Conservation (phyloP, 208 protist species). For the Zelonia costaricensis region DNA sequence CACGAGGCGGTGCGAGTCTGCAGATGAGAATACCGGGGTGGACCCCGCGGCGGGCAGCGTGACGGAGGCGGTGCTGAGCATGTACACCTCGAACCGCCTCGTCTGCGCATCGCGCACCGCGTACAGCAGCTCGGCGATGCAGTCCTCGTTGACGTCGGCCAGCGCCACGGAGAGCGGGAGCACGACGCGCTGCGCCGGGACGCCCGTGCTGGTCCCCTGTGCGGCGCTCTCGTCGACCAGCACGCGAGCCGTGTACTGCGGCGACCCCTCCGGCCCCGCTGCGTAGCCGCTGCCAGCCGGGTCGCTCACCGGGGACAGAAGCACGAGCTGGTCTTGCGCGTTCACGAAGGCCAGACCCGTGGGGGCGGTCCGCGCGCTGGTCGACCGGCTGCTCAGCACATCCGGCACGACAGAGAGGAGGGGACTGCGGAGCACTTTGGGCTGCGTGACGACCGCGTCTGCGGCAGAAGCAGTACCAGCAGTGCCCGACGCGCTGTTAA, state of each 20-base stretch:
- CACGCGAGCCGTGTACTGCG: conserved; percentile 14
- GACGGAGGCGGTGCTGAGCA: conserved; percentile 5
- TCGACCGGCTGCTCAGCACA: not conserved
- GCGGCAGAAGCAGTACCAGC: not conserved
- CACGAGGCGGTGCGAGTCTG: conserved; percentile 5
- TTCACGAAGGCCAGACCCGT: conserved; percentile 38
- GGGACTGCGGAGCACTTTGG: conserved; percentile 11
- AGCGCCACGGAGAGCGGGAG: conserved; percentile 35
- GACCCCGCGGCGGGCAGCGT: not conserved
- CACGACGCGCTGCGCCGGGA: not conserved
- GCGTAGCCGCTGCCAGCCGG: not conserved
- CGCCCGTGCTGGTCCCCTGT: too few relatives aligned
- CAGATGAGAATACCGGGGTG: not conserved
- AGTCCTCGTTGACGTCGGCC: conserved; percentile 71
- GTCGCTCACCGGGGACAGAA: conserved; percentile 10
- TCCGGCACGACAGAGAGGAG: conserved; percentile 11
- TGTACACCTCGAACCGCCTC: conserved; percentile 31
- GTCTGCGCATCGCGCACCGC: conserved; percentile 28
- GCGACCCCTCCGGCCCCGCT: not conserved
- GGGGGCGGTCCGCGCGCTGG: conserved; percentile 4
- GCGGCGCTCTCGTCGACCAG: conserved; percentile 15
- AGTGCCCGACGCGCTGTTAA: not conserved
- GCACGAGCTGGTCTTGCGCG: conserved; percentile 17
- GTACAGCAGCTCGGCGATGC: conserved; percentile 58
- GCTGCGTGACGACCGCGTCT: not conserved